Base-by-base conservation (phyloP, 2,329 filamentous ascomycete genomes). In the Cladosporium sp. region DNA sequence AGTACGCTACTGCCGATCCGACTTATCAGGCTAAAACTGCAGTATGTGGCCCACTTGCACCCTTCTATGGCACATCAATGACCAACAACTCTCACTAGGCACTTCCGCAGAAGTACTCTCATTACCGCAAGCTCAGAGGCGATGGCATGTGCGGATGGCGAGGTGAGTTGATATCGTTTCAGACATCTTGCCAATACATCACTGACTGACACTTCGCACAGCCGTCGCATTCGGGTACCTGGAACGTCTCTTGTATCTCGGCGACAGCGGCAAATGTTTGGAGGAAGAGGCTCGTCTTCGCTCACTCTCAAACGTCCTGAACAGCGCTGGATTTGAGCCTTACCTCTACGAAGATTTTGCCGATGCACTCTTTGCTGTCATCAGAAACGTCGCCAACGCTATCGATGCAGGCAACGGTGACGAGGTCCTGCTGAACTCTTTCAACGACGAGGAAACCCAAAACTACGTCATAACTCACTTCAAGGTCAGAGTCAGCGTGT, bases 91-190 rank as follows among this genome's bases (percentile, higher is more conserved):
- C 13, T 17, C 45, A 6, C 2, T 47, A 95, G 90, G 80, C 84
- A 17, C 79, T 99, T 49, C 86, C 90, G 6, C 79, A 85, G 61
- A 89, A 86, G 51, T 96, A 95, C 69, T 88, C 89, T 17, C 85
- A 90, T 66, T 96, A 92, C 66, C 88, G 93, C 50, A 85, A 85
- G 9, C 83, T 96, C 67, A 85, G 87, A 69, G 92, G 93, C 47
- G 92, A 97, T 72, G 93, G 93, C 53, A 95, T 95, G 67, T 97
- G 93, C 71, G 93, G 92, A 63, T 97, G 93, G 92, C 83, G 92
- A 85, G 93, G 92, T 96, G 78, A 75, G 84, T 57, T 37, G 19
- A 47, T 18, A 5, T 4, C 22, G 9, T 27, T 9, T 9, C 22
- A 27, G 22, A 27, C 22, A 27, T 27, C 9, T 27, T 4, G 9